Evolutionary conservation across 306 rosid species (phyloP).

Genomic region (Alnus rubra): DNA sequence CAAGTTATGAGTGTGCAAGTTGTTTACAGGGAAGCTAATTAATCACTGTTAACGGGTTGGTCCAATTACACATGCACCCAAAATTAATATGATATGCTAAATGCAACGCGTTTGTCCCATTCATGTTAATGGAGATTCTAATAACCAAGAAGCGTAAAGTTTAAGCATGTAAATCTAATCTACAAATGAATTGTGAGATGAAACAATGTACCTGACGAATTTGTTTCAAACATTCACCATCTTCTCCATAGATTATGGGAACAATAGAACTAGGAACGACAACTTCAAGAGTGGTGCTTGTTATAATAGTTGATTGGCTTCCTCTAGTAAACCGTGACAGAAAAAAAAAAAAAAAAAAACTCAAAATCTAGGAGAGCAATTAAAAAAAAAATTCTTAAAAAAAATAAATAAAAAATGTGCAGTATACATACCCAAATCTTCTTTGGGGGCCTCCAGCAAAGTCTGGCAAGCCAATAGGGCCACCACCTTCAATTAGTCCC

Average conservation of each 20-base stretch:
- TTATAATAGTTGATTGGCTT: conserved; percentile 67
- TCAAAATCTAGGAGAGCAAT: conserved; percentile 4
- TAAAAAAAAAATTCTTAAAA: background rate
- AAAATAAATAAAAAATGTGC: conserved; percentile 11
- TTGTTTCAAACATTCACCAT: conserved; percentile 96
- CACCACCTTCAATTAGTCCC: conserved; percentile 77
- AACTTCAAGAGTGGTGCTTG: conserved; percentile 90
- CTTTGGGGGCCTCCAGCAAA: conserved; percentile 67
- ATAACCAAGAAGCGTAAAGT: background rate
- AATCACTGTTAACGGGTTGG: background rate
- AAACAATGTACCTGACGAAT: conserved; percentile 69
- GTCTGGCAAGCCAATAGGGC: conserved; percentile 71
- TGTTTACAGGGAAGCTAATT: background rate
- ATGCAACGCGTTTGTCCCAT: background rate
- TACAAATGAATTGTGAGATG: background rate
- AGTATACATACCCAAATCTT: conserved; percentile 60
- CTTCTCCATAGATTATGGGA: conserved; percentile 80
- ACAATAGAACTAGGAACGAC: conserved; percentile 80
- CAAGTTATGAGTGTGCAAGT: background rate
- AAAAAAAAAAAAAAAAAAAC: background rate
- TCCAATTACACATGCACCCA: background rate
- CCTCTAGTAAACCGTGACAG: conserved; percentile 46
- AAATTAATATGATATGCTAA: background rate
- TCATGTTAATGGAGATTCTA: background rate
- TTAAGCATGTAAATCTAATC: background rate